Evolutionary conservation across 768 basidiomycete species (phyloP).

Genomic region (Tricholomella constricta): DNA sequence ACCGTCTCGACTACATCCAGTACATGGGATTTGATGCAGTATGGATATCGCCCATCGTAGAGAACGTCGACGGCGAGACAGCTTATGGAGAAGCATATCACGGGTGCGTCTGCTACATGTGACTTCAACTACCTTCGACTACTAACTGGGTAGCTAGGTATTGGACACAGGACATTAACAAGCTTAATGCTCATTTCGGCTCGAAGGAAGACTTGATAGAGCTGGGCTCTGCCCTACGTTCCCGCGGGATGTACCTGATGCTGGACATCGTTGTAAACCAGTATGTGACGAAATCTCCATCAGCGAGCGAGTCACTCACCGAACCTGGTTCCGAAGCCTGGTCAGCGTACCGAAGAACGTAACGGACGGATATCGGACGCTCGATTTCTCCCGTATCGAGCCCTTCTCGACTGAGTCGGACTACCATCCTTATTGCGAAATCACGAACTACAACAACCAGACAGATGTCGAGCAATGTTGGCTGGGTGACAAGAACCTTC

Average conservation of each 20-base stretch:
- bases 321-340: slow-evolving; percentile 15
- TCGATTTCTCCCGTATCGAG: slow-evolving; percentile 30
- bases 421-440: slow-evolving; percentile 69
- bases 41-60: slow-evolving; percentile 74
- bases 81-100: slow-evolving; percentile 75
- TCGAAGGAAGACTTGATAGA: slow-evolving; percentile 70
- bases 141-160: slow-evolving; percentile 24
- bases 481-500: slow-evolving; percentile 66
- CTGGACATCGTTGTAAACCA: slow-evolving; percentile 79
- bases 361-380: slow-evolving; percentile 9
- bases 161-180: slow-evolving; percentile 54
- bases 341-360: slow-evolving; percentile 17
- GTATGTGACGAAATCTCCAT: slow-evolving; percentile 36
- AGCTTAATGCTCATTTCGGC: slow-evolving; percentile 73
- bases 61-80: slow-evolving; percentile 60
- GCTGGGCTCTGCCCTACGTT: slow-evolving; percentile 66
- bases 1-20: slow-evolving; percentile 76
- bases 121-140: neutral
- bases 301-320: neutral
- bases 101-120: slow-evolving; percentile 49
- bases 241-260: slow-evolving; percentile 65
- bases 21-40: slow-evolving; percentile 74
- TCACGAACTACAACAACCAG: slow-evolving; percentile 62
- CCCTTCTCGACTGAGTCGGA: slow-evolving; percentile 29
- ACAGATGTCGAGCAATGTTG: slow-evolving; percentile 67